These are phyloP conservation scores for Debaryomyces robertsiae DNA, from an alignment of 1,139 yeast species.

Conservation along the genomic window DNA sequence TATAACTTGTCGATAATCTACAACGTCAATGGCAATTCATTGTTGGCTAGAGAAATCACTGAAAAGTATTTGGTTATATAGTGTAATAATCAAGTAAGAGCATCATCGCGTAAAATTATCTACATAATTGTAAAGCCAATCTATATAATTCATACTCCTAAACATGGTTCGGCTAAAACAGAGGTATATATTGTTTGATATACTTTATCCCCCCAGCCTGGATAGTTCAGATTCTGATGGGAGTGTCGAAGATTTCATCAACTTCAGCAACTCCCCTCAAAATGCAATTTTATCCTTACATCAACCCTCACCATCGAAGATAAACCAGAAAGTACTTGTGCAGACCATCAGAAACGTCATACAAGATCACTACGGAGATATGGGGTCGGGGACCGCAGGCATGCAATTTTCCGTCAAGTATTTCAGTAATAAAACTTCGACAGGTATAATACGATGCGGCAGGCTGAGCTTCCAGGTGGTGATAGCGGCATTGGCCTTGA, in stretches of 20 bases:
- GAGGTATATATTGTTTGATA: slow-evolving; percentile 78
- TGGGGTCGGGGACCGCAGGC: slow-evolving; percentile 70
- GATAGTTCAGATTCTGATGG: slow-evolving; percentile 6
- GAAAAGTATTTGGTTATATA: slow-evolving; percentile 57
- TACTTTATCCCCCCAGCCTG: slow-evolving; percentile 59
- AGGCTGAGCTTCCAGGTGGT: slow-evolving; percentile 65
- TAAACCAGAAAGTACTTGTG: slow-evolving; percentile 50
- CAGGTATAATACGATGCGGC: slow-evolving; percentile 81
- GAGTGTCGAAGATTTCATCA: slow-evolving; percentile 20
- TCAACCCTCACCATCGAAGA: slow-evolving; percentile 46
- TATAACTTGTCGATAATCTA: slow-evolving; percentile 79
- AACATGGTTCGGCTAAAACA: slow-evolving; percentile 86
- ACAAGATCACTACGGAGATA: slow-evolving; percentile 71
- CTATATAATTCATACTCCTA: background rate
- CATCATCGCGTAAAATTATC: slow-evolving; percentile 8
- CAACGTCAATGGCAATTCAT: slow-evolving; percentile 70
- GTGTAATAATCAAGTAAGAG: background rate
- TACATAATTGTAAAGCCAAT: background rate
- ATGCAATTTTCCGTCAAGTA: slow-evolving; percentile 69
- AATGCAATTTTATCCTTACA: slow-evolving; percentile 50
- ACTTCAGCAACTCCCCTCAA: slow-evolving; percentile 30
- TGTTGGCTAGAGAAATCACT: slow-evolving; percentile 62
- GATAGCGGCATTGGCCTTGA: slow-evolving; percentile 69
- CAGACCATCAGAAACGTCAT: slow-evolving; percentile 56
- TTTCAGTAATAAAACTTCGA: slow-evolving; percentile 77